Evolutionary conservation across 1,139 yeast species (phyloP).

Genomic region (Pneumocystis wakefieldiae): DNA sequence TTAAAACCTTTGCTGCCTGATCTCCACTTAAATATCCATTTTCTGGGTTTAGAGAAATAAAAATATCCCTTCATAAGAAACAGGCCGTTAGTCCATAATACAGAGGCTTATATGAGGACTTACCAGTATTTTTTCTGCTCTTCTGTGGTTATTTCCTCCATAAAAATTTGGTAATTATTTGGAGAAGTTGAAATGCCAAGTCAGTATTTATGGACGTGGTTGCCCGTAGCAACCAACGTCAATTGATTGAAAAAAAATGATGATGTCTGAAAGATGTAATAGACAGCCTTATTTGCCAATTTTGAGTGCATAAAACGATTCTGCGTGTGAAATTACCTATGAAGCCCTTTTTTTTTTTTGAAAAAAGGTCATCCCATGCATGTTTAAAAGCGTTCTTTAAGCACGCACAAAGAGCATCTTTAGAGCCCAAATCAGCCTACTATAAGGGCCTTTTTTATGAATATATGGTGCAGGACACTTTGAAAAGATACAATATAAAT

Average conservation of each 20-base stretch:
- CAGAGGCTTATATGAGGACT: background rate
- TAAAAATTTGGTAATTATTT: background rate
- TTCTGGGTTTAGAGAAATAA: background rate
- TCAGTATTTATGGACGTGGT: no score
- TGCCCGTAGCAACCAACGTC: background rate
- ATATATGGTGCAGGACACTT: slow-evolving; percentile 13
- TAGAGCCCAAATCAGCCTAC: background rate
- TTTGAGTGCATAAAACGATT: background rate
- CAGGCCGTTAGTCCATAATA: background rate
- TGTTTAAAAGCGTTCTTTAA: background rate
- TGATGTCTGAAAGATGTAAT: background rate
- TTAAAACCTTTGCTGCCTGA: slow-evolving; percentile 70
- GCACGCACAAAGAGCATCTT: background rate
- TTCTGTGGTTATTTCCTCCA: background rate
- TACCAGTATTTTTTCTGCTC: background rate
- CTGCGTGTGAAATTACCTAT: background rate
- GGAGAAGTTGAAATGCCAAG: no score
- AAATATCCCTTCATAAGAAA: background rate
- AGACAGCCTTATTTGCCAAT: background rate
- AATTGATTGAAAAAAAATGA: background rate
- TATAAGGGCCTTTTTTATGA: slow-evolving; percentile 17
- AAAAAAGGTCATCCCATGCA: background rate
- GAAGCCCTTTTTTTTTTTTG: background rate
- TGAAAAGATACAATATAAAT: slow-evolving; percentile 7
- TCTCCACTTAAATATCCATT: slow-evolving; percentile 36